Evolutionary conservation across 768 basidiomycete genomes (phyloP), one percentile per base, ranked within the genome.

Genomic region (Kwoniella europaea): DNA sequence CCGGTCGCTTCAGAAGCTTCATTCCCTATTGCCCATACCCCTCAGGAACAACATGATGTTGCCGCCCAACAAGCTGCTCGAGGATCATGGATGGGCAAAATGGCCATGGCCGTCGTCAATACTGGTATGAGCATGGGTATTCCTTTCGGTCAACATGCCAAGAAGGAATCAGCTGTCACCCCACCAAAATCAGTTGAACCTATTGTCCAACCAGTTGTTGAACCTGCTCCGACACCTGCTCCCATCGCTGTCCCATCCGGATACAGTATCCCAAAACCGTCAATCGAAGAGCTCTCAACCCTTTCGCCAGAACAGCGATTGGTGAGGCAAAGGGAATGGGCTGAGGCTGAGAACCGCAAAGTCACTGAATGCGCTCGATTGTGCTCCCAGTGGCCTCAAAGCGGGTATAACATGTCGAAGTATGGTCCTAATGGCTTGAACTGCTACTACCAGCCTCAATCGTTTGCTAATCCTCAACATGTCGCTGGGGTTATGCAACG

Each of bases 321-420:
- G 63, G 60, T 42, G 15, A 59, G 46, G 18, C 60, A 61, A 55
- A 52, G 71, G 56, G 76, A 75, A 68, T 79, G 76, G 78, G 71
- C 67, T 6, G 73, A 75, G n/a, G 73, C 69, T 3, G 68, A 80
- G 52, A 71, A 73, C 52, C 29, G 54, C 46, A 35, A 68, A 35
- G 62, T 80, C n/a, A 55, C 55, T 35, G 78, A 81, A 61, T 79
- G 78, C 54, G 80, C 80, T 4, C 70, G 76, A 42, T 67, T 82
- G 3, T 81, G 82, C 58, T 75, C 73, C 20, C 82, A 82, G 68
- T 81, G 77, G 76, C 82, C 80, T n/a, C 70, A 77, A 59, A 76
- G 74, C 41, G 82, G 79, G 13, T 82, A 82, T 67, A 80, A 81
- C 53, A 44, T 73, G 42, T 59, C 71, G 10, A 82, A 82, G 58